These are phyloP conservation scores for Peziza echinospora DNA, from an alignment of 495 filamentous ascomycete species.

Conservation along the genomic window DNA sequence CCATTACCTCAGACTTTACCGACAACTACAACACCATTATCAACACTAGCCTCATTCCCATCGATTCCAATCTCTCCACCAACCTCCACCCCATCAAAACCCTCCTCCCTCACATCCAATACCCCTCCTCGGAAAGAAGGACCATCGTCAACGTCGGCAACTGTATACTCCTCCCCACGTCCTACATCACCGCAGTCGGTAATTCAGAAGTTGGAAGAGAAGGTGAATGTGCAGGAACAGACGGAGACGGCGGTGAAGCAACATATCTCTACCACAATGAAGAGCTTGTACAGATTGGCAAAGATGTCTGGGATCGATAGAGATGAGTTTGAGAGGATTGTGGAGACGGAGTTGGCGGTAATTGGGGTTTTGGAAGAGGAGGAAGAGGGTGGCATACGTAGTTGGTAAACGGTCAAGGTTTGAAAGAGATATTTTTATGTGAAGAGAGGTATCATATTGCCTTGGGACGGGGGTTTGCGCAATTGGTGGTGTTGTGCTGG, in stretches of 20 bases:
- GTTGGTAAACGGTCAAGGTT: too few relatives aligned
- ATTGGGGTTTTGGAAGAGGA: constrained; percentile 56
- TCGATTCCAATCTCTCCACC: neutral
- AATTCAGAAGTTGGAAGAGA: constrained; percentile 44
- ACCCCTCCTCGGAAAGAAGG: constrained; percentile 18
- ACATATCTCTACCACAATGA: constrained; percentile 70
- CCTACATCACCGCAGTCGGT: constrained; percentile 33
- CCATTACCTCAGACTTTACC: constrained; percentile 2
- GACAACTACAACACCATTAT: neutral
- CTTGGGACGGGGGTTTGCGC: too few relatives aligned
- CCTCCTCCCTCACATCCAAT: constrained; percentile 12
- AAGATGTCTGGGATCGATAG: constrained; percentile 59
- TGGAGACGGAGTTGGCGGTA: constrained; percentile 60
- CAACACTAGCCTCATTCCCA: neutral
- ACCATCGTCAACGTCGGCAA: constrained; percentile 6
- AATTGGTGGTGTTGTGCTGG: too few relatives aligned
- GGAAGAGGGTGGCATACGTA: constrained; percentile 17
- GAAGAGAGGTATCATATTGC: too few relatives aligned
- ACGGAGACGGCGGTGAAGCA: constrained; percentile 68
- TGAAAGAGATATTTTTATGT: too few relatives aligned
- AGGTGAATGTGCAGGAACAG: constrained; percentile 39
- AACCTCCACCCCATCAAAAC: constrained; percentile 8
- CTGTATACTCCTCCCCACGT: constrained; percentile 23
- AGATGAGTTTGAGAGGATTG: constrained; percentile 60
- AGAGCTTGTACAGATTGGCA: constrained; percentile 68